Percentiles rank a stretch among this genome's conserved stretches.
phyloP scores from a whole-genome alignment of 495 filamentous ascomycete species.

The Aspergillus cristatus region DNA sequence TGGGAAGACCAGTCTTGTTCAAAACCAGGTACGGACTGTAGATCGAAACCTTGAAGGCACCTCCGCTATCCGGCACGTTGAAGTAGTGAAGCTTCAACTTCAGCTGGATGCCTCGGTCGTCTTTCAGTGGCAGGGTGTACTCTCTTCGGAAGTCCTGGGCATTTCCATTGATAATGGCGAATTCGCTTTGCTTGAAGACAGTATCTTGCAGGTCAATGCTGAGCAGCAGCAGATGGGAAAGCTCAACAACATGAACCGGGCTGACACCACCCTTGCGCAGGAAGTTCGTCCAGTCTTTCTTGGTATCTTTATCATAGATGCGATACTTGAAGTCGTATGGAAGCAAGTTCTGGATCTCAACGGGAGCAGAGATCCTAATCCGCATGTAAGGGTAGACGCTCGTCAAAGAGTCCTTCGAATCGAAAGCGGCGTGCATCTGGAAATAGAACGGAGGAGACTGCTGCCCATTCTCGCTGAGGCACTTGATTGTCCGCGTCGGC shows the following conservation, averaged over 20 bases:
- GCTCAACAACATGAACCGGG: constrained; percentile 91
- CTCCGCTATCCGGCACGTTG: constrained; percentile 85
- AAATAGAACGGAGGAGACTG: constrained; percentile 84
- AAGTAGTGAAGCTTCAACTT: constrained; percentile 85
- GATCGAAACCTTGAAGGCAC: constrained; percentile 89
- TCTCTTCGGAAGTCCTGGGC: constrained; percentile 82
- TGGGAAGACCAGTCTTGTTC: constrained; percentile 86
- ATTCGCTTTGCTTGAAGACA: constrained; percentile 87
- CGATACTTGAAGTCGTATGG: constrained; percentile 98
- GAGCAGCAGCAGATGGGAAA: constrained; percentile 84
- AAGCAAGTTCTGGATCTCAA: constrained; percentile 89
- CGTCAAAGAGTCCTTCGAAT: constrained; percentile 71
- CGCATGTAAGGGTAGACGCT: constrained; percentile 89
- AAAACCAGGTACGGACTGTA: constrained; percentile 89
- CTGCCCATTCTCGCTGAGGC: constrained; percentile 72
- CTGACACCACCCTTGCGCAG: constrained; percentile 90
- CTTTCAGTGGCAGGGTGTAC: constrained; percentile 67
- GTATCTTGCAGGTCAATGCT: constrained; percentile 96
- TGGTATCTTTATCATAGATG: constrained; percentile 96
- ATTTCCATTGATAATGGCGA: constrained; percentile 90
- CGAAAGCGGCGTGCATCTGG: constrained; percentile 78
- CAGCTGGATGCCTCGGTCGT: constrained; percentile 67
- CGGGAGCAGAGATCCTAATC: constrained; percentile 77
- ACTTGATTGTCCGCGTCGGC: constrained; percentile 77
- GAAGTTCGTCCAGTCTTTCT: constrained; percentile 98